phyloP scores from a whole-genome alignment of 805 yeast genomes.

The Schizosaccharomyces japonicus region DNA sequence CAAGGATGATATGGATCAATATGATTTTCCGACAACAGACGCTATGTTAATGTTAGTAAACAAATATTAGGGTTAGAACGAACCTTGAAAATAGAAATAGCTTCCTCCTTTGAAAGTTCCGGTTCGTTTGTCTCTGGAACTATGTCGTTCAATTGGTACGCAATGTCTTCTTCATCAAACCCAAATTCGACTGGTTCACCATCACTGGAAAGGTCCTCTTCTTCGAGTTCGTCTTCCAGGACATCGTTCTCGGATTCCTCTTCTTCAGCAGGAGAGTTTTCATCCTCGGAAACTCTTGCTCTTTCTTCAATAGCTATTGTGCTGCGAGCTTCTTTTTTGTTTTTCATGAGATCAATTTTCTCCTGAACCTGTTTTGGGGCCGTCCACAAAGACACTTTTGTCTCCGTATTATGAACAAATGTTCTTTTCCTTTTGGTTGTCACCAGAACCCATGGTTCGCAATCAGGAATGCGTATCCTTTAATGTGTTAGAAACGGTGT shows the following conservation, averaged over 20 bases:
- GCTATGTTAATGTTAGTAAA: too few species aligned
- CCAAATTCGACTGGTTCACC: conserved; percentile 10
- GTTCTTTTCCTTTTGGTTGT: conserved; percentile 22
- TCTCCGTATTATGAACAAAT: conserved; percentile 18
- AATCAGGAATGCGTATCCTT: conserved; percentile 7
- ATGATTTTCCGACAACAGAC: neutral
- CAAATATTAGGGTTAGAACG: too few species aligned
- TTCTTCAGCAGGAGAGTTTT: conserved; percentile 3
- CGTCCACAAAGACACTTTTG: conserved; percentile 18
- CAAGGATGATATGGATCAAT: neutral
- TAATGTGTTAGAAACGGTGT: conserved; percentile 9
- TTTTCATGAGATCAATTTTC: conserved; percentile 12
- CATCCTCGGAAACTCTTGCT: conserved; percentile 5
- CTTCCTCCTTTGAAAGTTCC: too few species aligned
- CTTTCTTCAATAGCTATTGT: neutral
- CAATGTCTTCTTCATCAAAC: conserved; percentile 12
- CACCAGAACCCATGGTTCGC: conserved; percentile 22
- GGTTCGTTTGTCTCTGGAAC: too few species aligned
- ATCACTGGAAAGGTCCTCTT: conserved; percentile 12
- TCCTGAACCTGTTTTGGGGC: conserved; percentile 15
- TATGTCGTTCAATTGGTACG: conserved; percentile 10
- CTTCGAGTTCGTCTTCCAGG: conserved; percentile 10
- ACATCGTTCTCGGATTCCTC: conserved; percentile 7
- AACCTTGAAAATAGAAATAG: too few species aligned
- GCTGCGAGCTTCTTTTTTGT: neutral